These are phyloP conservation scores for Fereydounia khargensis DNA, from an alignment of 1,284 basidiomycete genomes.

Conservation along the genomic window DNA sequence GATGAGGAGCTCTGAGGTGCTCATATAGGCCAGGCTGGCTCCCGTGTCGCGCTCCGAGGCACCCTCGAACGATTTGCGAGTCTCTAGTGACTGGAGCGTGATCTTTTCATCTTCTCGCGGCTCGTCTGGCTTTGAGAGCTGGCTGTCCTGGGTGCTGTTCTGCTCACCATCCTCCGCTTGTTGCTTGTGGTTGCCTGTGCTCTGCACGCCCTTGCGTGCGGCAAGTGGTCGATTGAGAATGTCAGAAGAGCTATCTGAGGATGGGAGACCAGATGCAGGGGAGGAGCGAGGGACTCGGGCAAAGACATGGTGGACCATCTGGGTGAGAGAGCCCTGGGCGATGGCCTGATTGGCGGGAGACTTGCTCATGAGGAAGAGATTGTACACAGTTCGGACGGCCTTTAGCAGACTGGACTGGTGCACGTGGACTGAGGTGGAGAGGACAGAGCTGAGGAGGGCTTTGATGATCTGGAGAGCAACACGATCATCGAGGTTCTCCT, in stretches of 20 bases:
- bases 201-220: not conserved
- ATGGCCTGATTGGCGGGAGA: slow-evolving; percentile 52
- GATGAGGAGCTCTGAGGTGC: slow-evolving; percentile 51
- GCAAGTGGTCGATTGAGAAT: too few relatives aligned
- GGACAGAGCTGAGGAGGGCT: slow-evolving; percentile 52
- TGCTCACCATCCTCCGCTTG: slow-evolving; percentile 7
- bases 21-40: slow-evolving; percentile 36
- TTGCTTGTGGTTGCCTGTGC: not conserved
- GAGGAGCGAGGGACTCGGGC: slow-evolving; percentile 37
- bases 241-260: slow-evolving; percentile 15
- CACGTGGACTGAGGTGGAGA: slow-evolving; percentile 49
- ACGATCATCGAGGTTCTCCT: slow-evolving; percentile 50
- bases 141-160: not conserved
- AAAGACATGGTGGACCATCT: slow-evolving; percentile 56
- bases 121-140: not conserved
- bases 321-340: slow-evolving; percentile 52
- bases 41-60: slow-evolving; percentile 47
- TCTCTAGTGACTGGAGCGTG: slow-evolving; percentile 48
- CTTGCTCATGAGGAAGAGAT: slow-evolving; percentile 54
- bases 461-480: slow-evolving; percentile 56
- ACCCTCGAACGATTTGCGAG: slow-evolving; percentile 51
- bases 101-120: slow-evolving; percentile 38
- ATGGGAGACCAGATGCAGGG: slow-evolving; percentile 5
- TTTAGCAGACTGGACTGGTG: slow-evolving; percentile 54
- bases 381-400: slow-evolving; percentile 60